These are phyloP conservation scores for Pichia sp. DNA, from an alignment of 1,139 yeast genomes.

Conservation along the genomic window DNA sequence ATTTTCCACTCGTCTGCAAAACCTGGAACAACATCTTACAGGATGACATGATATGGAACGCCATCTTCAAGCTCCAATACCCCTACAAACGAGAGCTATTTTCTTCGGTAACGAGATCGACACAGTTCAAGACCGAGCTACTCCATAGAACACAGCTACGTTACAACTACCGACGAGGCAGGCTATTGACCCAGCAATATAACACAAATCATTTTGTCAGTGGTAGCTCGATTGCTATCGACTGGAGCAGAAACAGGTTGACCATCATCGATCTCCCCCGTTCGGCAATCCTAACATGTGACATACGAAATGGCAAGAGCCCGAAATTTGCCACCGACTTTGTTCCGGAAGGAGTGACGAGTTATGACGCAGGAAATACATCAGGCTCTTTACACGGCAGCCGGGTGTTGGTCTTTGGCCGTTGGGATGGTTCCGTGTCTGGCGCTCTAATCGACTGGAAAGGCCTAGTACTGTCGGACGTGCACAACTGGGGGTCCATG, in stretches of 20 bases:
- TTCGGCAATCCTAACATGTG: constrained; percentile 14
- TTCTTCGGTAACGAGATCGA: constrained; percentile 52
- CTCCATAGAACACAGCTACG: constrained; percentile 36
- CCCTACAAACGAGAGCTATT: constrained; percentile 37
- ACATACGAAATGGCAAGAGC: constrained; percentile 16
- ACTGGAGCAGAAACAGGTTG: constrained; percentile 17
- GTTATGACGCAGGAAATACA: constrained; percentile 25
- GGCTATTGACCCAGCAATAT: constrained; percentile 30
- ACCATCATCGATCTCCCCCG: constrained; percentile 16
- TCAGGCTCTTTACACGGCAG: constrained; percentile 9
- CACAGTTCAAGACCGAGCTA: constrained; percentile 54
- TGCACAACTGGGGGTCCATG: constrained; percentile 32
- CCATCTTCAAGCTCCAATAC: constrained; percentile 46
- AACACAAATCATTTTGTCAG: constrained; percentile 1
- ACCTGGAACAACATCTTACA: constrained; percentile 48
- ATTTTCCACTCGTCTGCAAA: constrained; percentile 50
- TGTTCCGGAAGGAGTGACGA: constrained; percentile 30
- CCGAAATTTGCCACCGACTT: constrained; percentile 12
- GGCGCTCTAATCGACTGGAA: constrained; percentile 37
- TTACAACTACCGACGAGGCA: constrained; percentile 50
- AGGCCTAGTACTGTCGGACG: constrained; percentile 35
- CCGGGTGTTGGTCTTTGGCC: constrained; percentile 39
- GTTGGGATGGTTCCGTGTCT: constrained; percentile 42
- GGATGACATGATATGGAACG: constrained; percentile 60
- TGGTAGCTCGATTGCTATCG: constrained; percentile 9